Base-by-base conservation (phyloP, 2,329 filamentous ascomycete genomes). In the Hypoxylon sp. region DNA sequence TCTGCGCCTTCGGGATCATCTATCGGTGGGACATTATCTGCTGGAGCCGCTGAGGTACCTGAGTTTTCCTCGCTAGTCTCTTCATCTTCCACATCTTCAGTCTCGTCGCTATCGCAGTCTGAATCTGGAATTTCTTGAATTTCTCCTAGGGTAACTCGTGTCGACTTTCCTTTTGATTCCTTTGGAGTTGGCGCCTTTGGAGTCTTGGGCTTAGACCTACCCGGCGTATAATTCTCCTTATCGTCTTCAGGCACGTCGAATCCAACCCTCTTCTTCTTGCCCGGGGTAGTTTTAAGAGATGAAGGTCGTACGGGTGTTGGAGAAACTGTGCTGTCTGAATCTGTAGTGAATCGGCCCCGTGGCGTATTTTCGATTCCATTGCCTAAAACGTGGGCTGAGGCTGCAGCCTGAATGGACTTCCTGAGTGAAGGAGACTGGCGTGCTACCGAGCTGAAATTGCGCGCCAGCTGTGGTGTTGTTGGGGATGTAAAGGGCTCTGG, bases 161-260 rank as follows among this genome's bases (percentile, higher is more conserved):
- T n/a, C n/a, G n/a, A n/a, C n/a, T n/a, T n/a, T n/a, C n/a, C n/a
- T n/a, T n/a, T n/a, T n/a, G n/a, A n/a, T n/a, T n/a, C n/a, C n/a
- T n/a, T n/a, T n/a, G n/a, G n/a, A n/a, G n/a, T 55, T 8, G 54
- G 46, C 7, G 55, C 52, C 36, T 67, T 70, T n/a, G 66, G 65
- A 4, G 59, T 51, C 30, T 69, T 69, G 4, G 67, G 68, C 29
- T 65, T 63, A 15, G 59, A 67, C 27, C 66, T 63, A 21, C 64
- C 66, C 8, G 68, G 68, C 1, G 68, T 70, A 31, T 68, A 63
- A 34, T 70, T 70, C 48, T 70, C 68, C 41, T 70, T 70, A n/a
- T n/a, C n/a, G 23, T 70, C 57, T 4, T 67, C 67, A 3, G 64
- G 65, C 5, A 69, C 12, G 8, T 64, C 51, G 25, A 69, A 69